These are phyloP conservation scores for Phyllosticta paracitricarpa DNA, from an alignment of 2,329 filamentous ascomycete species.

Conservation along the genomic window DNA sequence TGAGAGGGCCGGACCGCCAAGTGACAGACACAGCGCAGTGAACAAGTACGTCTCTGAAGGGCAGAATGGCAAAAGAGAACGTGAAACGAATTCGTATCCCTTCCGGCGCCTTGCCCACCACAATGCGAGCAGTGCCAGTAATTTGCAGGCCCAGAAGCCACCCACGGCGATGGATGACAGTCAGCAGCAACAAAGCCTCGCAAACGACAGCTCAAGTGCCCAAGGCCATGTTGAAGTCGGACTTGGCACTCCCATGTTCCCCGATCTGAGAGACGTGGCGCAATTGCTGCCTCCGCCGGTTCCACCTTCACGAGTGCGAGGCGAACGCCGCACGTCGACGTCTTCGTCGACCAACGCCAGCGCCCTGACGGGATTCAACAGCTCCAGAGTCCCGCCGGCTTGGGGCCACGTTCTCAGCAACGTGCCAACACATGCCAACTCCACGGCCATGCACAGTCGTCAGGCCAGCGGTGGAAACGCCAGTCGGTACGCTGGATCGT, in stretches of 20 bases:
- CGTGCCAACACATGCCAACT: neutral
- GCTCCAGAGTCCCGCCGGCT: conserved; percentile 24
- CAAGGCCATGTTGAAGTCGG: neutral
- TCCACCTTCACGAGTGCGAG: neutral
- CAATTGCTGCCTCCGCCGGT: neutral
- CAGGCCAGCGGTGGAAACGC: neutral
- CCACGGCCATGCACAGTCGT: neutral
- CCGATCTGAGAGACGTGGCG: neutral
- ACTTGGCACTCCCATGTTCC: neutral
- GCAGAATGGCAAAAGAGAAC: neutral
- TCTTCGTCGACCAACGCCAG: conserved; percentile 11
- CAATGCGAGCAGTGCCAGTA: neutral
- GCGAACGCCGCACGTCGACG: neutral
- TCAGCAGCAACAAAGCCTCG: neutral
- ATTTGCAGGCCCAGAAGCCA: neutral
- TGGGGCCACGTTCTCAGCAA: conserved; percentile 26
- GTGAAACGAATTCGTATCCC: neutral
- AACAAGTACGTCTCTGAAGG: neutral
- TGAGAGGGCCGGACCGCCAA: neutral
- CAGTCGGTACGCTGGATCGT: neutral
- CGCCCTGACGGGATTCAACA: conserved; percentile 22
- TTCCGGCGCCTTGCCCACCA: neutral
- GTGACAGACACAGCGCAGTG: neutral
- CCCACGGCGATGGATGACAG: neutral
- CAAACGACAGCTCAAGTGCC: neutral